Conservation (phyloP, 1,284 basidiomycete species). For the Ceratobasidium sp. region DNA sequence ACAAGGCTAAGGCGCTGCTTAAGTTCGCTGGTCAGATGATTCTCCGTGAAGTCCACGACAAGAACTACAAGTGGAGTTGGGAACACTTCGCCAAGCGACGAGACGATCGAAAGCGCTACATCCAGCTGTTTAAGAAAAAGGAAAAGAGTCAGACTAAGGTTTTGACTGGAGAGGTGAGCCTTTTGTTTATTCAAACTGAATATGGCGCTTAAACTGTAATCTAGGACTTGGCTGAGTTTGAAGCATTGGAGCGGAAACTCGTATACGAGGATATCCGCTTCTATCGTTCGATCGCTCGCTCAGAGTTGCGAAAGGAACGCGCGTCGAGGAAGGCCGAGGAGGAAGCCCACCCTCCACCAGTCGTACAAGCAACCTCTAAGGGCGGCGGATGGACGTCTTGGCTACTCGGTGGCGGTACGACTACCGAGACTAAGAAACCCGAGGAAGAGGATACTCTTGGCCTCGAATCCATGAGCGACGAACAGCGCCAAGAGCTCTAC, state of each 20-base stretch:
- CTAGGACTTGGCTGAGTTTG: slow-evolving; percentile 76
- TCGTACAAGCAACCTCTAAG: slow-evolving; percentile 56
- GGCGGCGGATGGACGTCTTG: slow-evolving; percentile 33
- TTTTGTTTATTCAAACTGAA: neutral
- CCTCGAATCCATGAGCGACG: slow-evolving; percentile 84
- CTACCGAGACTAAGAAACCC: slow-evolving; percentile 50
- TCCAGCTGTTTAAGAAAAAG: slow-evolving; percentile 89
- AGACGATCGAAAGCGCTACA: slow-evolving; percentile 86
- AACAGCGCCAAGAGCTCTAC: slow-evolving; percentile 94
- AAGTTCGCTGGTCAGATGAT: slow-evolving; percentile 89
- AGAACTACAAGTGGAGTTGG: slow-evolving; percentile 92
- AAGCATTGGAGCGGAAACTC: slow-evolving; percentile 84
- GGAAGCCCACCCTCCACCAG: slow-evolving; percentile 61
- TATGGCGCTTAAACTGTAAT: slow-evolving; percentile 19
- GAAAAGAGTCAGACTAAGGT: slow-evolving; percentile 60
- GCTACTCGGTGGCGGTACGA: slow-evolving; percentile 22
- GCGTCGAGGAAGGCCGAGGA: slow-evolving; percentile 80
- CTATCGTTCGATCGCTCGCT: slow-evolving; percentile 96
- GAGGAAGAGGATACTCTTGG: slow-evolving; percentile 63
- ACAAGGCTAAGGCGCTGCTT: slow-evolving; percentile 80
- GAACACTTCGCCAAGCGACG: slow-evolving; percentile 89
- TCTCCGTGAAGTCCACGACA: slow-evolving; percentile 87
- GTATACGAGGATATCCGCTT: slow-evolving; percentile 97
- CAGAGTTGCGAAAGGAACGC: slow-evolving; percentile 88
- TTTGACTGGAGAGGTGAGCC: slow-evolving; percentile 66